Percentiles rank a stretch among this genome's conserved stretches.
Conservation (phyloP, 306 rosid species). For the Sicyos edulis region DNA sequence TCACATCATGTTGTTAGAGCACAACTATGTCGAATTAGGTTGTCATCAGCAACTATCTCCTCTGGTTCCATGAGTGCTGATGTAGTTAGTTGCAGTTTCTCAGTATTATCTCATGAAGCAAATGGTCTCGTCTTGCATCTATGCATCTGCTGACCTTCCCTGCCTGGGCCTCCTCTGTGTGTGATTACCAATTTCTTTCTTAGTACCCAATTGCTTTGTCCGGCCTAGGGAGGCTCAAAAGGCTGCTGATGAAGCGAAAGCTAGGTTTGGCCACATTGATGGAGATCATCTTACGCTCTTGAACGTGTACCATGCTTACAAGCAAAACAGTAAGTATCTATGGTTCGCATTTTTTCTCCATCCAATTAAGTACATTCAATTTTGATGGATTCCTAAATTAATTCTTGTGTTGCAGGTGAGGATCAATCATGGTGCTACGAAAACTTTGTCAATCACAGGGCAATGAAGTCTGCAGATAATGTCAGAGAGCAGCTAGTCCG, state of each 20-base stretch:
- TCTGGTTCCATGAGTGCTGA: constrained; percentile 94
- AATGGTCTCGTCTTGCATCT: constrained; percentile 95
- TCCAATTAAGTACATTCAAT: neutral
- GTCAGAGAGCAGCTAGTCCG: constrained; percentile 88
- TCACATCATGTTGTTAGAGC: constrained; percentile 41
- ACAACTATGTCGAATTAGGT: constrained; percentile 62
- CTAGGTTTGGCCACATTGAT: constrained; percentile 94
- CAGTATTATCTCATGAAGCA: constrained; percentile 99
- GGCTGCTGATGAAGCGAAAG: constrained; percentile 96
- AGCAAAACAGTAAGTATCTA: constrained; percentile 69
- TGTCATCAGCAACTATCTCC: constrained; percentile 82
- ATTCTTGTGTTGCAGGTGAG: constrained; percentile 47
- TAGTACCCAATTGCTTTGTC: constrained; percentile 99
- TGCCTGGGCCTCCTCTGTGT: constrained; percentile 98
- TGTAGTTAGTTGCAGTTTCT: constrained; percentile 99
- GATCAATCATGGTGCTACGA: constrained; percentile 92
- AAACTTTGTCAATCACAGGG: constrained; percentile 73
- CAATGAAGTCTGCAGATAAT: constrained; percentile 81
- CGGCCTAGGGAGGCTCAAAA: constrained; percentile 99
- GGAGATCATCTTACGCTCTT: constrained; percentile 94
- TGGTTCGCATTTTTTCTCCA: neutral
- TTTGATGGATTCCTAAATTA: neutral
- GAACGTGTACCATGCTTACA: constrained; percentile 95
- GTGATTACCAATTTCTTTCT: constrained; percentile 98
- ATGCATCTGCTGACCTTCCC: constrained; percentile 99